Evolutionary conservation across 441 rosid species (phyloP), one percentile per base, ranked within the genome.

Genomic region (Pelargonium myrrhifolium): DNA sequence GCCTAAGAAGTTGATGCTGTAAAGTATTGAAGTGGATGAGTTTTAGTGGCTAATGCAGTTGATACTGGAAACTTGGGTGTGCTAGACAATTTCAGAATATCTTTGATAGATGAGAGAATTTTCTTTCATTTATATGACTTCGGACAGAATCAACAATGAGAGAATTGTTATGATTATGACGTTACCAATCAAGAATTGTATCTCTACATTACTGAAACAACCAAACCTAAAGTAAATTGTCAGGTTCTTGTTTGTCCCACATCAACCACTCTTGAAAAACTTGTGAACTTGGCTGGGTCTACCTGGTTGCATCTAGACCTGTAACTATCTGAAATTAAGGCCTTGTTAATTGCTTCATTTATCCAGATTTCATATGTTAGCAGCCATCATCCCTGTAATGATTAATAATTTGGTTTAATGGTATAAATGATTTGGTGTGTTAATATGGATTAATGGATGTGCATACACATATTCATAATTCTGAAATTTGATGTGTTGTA

Each of bases 401-500:
- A 56, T 56, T 21, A 56, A 56, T 53, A 7, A 53, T 17, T 6
- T 53, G 21, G 59, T 17, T 17, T 53, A 53, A 53, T 53, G 17
- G 55, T 68, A 26, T 51, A 6, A 14, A n/a, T 24, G 58, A n/a
- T 45, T 7, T 37, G 59, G 37, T 37, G 28, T 68, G 31, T 60
- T 59, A 35, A 14, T 53, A n/a, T n/a, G n/a, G n/a, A n/a, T n/a
- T n/a, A n/a, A 10, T 53, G 53, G 21, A 26, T 65, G 45, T 37
- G 59, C 56, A 47, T 43, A 12, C 14, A 26, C 20, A 66, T 21
- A 63, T 61, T 53, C 49, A 28, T 55, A 59, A 63, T 31, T 63
- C 35, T 74, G 58, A 65, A 35, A 37, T 42, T 65, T 43, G 6
- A 71, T 65, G 70, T 59, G 47, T 20, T 72, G 28, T 68, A 79